Conservation (phyloP, 305 asterid species). For the Fraxinus dipetala region DNA sequence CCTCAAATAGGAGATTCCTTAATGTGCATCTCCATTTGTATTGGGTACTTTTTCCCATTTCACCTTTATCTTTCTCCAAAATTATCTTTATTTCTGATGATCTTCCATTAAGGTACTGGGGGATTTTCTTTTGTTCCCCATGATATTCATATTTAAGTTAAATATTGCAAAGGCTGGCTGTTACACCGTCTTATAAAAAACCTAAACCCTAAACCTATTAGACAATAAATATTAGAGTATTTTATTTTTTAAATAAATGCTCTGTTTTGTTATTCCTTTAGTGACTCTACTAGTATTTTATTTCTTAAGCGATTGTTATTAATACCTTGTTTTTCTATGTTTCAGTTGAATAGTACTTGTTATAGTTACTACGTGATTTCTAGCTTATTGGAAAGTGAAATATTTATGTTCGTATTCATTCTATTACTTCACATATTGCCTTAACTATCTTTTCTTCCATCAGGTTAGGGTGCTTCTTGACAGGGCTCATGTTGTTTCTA, state of each 20-base stretch:
- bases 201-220: background rate
- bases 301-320: background rate
- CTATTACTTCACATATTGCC: slow-evolving; percentile 18
- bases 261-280: background rate
- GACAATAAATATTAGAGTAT: background rate
- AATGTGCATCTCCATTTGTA: background rate
- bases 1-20: background rate
- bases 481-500: slow-evolving; percentile 76
- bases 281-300: background rate
- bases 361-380: background rate
- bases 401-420: slow-evolving; percentile 1
- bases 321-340: background rate
- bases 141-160: background rate
- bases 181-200: background rate
- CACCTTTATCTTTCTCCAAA: background rate
- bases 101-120: background rate
- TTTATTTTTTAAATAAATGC: background rate
- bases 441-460: slow-evolving; percentile 23
- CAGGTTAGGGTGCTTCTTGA: slow-evolving; percentile 88
- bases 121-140: background rate
- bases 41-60: background rate
- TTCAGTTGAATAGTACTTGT: background rate
- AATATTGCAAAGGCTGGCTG: background rate
- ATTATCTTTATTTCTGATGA: background rate
- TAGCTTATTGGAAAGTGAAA: background rate